phyloP scores from a whole-genome alignment of 805 yeast species.

The Wickerhamomyces sydowiorum region DNA sequence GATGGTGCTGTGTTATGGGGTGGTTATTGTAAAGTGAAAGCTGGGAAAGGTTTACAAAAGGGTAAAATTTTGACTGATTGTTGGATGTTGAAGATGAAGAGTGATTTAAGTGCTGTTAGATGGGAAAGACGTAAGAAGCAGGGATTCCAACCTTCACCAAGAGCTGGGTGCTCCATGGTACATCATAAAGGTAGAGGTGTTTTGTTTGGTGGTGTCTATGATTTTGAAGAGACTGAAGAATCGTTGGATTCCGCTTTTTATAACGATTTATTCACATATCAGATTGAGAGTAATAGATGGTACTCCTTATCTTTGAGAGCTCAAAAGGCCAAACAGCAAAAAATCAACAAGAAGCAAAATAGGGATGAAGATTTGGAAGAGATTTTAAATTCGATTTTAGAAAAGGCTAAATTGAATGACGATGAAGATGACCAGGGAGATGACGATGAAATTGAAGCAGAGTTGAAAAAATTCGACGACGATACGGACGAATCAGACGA shows the following conservation, averaged over 20 bases:
- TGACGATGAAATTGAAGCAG: slow-evolving; percentile 43
- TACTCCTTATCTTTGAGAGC: slow-evolving; percentile 62
- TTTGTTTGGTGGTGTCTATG: slow-evolving; percentile 93
- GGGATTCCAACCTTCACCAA: slow-evolving; percentile 85
- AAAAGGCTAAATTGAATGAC: slow-evolving; percentile 60
- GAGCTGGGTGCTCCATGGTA: slow-evolving; percentile 93
- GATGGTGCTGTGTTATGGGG: slow-evolving; percentile 89
- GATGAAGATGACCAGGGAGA: slow-evolving; percentile 33
- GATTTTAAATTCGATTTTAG: slow-evolving; percentile 65
- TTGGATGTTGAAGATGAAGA: slow-evolving; percentile 84
- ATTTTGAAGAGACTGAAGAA: slow-evolving; percentile 93
- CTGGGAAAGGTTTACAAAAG: slow-evolving; percentile 80
- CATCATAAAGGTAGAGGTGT: slow-evolving; percentile 89
- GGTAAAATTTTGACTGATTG: slow-evolving; percentile 85
- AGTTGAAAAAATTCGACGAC: slow-evolving; percentile 35
- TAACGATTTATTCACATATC: slow-evolving; percentile 76
- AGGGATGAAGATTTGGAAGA: slow-evolving; percentile 71
- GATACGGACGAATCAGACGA: slow-evolving; percentile 4
- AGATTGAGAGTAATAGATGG: slow-evolving; percentile 87
- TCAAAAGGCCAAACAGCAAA: slow-evolving; percentile 45
- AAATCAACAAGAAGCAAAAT: slow-evolving; percentile 38
- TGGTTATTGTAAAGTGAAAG: slow-evolving; percentile 91
- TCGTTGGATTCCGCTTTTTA: slow-evolving; percentile 78
- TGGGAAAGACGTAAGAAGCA: slow-evolving; percentile 91
- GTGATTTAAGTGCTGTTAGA: slow-evolving; percentile 63